These are phyloP conservation scores for Vigna trinervia DNA, from an alignment of 306 rosid genomes.

Conservation along the genomic window DNA sequence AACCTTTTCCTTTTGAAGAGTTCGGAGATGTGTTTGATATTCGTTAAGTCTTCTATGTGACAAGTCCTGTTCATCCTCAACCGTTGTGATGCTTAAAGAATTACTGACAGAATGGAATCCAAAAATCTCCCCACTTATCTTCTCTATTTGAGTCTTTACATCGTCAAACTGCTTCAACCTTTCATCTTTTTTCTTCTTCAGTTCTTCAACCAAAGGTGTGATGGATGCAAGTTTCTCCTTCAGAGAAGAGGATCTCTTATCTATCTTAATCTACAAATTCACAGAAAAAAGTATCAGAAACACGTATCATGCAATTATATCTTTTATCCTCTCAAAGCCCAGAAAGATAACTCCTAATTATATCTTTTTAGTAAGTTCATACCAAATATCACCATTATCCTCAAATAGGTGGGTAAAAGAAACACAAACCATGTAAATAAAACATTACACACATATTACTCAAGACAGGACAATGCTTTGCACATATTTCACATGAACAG, in stretches of 20 bases:
- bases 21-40: conserved; percentile 73
- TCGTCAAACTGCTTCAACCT: conserved; percentile 86
- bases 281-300: conserved; percentile 44
- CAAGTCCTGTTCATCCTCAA: conserved; percentile 73
- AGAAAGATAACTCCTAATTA: conserved; percentile 4
- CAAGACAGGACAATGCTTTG: not conserved
- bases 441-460: not conserved
- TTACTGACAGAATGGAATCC: conserved; percentile 59
- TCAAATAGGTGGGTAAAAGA: not conserved
- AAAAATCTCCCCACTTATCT: conserved; percentile 83
- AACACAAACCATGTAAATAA: not conserved
- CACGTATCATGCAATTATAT: conserved; percentile 16
- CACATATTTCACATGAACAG: conserved; percentile 1
- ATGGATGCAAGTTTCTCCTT: conserved; percentile 89
- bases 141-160: conserved; percentile 75
- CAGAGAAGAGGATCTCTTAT: conserved; percentile 76
- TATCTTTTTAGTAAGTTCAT: conserved; percentile 6
- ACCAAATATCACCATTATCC: not conserved
- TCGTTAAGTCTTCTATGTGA: conserved; percentile 89
- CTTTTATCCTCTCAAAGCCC: conserved; percentile 3
- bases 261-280: conserved; percentile 63
- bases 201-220: conserved; percentile 80
- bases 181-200: conserved; percentile 78
- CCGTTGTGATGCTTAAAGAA: conserved; percentile 41
- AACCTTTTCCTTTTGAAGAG: conserved; percentile 95